Percentiles rank a stretch among this genome's conserved stretches.
phyloP scores from a whole-genome alignment of 306 rosid genomes.

The Acacia melanoxylon region DNA sequence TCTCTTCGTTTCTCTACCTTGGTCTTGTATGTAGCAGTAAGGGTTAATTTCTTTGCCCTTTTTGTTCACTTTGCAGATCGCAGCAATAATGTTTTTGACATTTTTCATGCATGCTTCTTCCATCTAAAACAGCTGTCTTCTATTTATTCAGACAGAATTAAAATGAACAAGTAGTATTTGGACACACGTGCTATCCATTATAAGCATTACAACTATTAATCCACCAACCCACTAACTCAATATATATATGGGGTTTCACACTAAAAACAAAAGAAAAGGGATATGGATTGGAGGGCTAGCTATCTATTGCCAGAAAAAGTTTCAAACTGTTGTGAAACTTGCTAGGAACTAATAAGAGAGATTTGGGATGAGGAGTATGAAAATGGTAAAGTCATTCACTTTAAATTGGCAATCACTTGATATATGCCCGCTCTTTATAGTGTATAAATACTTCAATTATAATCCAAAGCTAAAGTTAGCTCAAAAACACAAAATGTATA shows the following conservation, averaged over 20 bases:
- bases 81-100: conserved; percentile 20
- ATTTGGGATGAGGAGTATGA: not conserved
- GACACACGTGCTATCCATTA: conserved; percentile 59
- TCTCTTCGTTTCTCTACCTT: conserved; percentile 21
- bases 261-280: conserved; percentile 31
- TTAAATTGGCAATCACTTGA: no score
- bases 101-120: conserved; percentile 40
- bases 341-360: not conserved
- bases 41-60: conserved; percentile 8
- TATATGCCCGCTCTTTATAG: no score
- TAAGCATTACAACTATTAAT: conserved; percentile 32
- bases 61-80: conserved; percentile 44
- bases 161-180: conserved; percentile 35
- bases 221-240: conserved; percentile 39
- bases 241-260: conserved; percentile 31
- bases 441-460: no score
- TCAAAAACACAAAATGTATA: no score
- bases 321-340: not conserved
- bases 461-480: no score
- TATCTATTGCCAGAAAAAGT: not conserved
- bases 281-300: not conserved
- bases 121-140: conserved; percentile 47
- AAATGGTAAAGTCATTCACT: not conserved
- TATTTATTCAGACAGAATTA: conserved; percentile 21
- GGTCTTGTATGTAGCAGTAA: conserved; percentile 22